A percentile compares a stretch with the other conserved stretches of the same genome.
These are phyloP conservation scores for Suillus paluster DNA, from an alignment of 768 basidiomycete species.

Conservation along the genomic window DNA sequence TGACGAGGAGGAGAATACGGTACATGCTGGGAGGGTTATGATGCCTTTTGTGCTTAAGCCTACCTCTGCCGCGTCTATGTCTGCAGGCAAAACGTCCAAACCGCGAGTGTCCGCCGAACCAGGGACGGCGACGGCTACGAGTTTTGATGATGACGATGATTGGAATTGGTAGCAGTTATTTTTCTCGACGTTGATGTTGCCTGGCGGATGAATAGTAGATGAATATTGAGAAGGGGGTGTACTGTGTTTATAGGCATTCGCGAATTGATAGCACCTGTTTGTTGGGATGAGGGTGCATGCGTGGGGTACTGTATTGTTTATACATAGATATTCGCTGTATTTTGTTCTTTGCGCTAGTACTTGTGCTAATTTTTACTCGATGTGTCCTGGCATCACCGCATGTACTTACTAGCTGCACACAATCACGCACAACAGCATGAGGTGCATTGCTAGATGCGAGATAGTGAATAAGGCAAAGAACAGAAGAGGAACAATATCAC, in stretches of 20 bases:
- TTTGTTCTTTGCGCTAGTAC: neutral
- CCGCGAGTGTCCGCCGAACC: constrained; percentile 11
- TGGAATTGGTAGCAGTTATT: constrained; percentile 59
- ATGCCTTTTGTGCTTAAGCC: constrained; percentile 38
- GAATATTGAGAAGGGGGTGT: too few relatives aligned
- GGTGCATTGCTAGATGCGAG: too few relatives aligned
- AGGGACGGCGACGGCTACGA: constrained; percentile 12
- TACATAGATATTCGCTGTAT: neutral
- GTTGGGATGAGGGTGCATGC: too few relatives aligned
- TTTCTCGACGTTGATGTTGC: neutral
- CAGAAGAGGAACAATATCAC: too few relatives aligned
- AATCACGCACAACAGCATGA: too few relatives aligned
- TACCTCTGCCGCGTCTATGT: constrained; percentile 11
- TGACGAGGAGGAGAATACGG: constrained; percentile 36
- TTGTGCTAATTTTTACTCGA: too few relatives aligned
- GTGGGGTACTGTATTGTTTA: neutral
- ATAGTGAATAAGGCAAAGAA: too few relatives aligned
- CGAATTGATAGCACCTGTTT: too few relatives aligned
- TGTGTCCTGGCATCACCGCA: too few relatives aligned
- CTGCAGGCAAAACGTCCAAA: constrained; percentile 3
- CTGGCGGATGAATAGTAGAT: neutral
- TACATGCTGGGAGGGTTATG: constrained; percentile 23
- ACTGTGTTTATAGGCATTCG: too few relatives aligned
- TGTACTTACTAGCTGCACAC: too few relatives aligned
- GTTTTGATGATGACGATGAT: constrained; percentile 52